A percentile compares a stretch with the other conserved stretches of the same genome.
Evolutionary conservation across 2,329 filamentous ascomycete genomes (phyloP).

Genomic region (Sarocladium strictum): DNA sequence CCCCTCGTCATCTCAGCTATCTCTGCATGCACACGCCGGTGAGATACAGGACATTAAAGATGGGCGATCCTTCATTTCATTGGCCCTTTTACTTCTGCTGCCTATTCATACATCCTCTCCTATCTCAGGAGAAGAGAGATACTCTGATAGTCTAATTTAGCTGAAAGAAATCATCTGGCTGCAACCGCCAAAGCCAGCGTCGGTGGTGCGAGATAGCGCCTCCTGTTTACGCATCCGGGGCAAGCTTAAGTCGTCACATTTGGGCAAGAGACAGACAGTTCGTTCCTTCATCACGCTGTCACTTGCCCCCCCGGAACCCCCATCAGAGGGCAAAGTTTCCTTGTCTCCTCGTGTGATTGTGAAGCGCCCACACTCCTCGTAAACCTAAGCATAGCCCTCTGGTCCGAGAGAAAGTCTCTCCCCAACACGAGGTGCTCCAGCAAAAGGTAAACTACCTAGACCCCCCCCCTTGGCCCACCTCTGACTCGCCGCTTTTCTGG

Average conservation of each 20-base stretch:
- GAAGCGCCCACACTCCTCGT: not conserved
- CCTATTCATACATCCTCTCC: not conserved
- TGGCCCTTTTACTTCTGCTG: too few species aligned
- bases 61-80: not conserved
- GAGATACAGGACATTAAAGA: too few species aligned
- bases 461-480: slow-evolving; percentile 1
- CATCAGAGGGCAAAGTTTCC: too few species aligned
- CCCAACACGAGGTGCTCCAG: not conserved
- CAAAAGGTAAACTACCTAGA: not conserved
- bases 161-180: not conserved
- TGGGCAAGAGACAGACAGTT: too few species aligned
- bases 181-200: not conserved
- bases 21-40: too few species aligned
- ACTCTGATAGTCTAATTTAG: too few species aligned
- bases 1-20: too few species aligned
- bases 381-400: not conserved
- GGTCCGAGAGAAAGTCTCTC: too few species aligned
- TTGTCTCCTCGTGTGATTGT: too few species aligned
- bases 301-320: too few species aligned
- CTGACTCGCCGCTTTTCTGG: slow-evolving; percentile 8
- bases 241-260: slow-evolving; percentile 2
- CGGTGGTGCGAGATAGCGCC: not conserved
- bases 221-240: slow-evolving; percentile 8
- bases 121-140: not conserved
- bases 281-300: too few species aligned